Evolutionary conservation across 257 asterid genomes (phyloP).

Genomic region (Paraleonurus japonicus): DNA sequence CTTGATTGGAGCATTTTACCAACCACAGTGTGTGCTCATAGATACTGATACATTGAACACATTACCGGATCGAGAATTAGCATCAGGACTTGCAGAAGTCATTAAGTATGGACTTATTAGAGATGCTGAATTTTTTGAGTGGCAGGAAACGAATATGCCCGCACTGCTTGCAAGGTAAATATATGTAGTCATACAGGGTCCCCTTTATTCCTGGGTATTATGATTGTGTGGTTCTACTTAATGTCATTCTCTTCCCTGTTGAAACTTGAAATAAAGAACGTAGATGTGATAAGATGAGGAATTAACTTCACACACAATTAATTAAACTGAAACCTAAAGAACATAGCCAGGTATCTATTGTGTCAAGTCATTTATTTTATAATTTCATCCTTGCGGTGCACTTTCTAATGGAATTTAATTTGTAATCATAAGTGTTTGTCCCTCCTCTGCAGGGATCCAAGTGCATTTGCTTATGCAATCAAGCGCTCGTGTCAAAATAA

Average conservation of each 20-base stretch:
- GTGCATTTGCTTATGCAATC: conserved; percentile 85
- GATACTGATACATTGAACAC: conserved; percentile 92
- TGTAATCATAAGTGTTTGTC: conserved; percentile 22
- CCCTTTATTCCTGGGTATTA: conserved; percentile 6
- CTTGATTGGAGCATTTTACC: conserved; percentile 94
- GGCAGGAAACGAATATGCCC: conserved; percentile 92
- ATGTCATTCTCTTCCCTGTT: conserved; percentile 9
- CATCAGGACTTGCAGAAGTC: conserved; percentile 97
- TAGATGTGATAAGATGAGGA: conserved; percentile 5
- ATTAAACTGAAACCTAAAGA: neutral
- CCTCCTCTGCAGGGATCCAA: conserved; percentile 61
- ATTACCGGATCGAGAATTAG: conserved; percentile 88
- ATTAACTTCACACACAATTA: neutral
- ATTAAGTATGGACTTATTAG: conserved; percentile 89
- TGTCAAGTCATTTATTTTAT: neutral
- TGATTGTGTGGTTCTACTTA: conserved; percentile 20
- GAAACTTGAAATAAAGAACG: neutral
- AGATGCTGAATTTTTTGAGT: conserved; percentile 86
- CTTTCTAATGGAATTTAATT: conserved; percentile 11
- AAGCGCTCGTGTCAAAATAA: conserved; percentile 98
- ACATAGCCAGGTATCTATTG: neutral
- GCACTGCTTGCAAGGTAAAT: conserved; percentile 76
- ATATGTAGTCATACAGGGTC: neutral
- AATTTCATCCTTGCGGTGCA: conserved; percentile 12
- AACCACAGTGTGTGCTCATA: conserved; percentile 95